Percentiles rank a stretch among this genome's conserved stretches.
Evolutionary conservation across 176 grass and related monocot genomes (phyloP).

Genomic region (Elymus sibiricus): DNA sequence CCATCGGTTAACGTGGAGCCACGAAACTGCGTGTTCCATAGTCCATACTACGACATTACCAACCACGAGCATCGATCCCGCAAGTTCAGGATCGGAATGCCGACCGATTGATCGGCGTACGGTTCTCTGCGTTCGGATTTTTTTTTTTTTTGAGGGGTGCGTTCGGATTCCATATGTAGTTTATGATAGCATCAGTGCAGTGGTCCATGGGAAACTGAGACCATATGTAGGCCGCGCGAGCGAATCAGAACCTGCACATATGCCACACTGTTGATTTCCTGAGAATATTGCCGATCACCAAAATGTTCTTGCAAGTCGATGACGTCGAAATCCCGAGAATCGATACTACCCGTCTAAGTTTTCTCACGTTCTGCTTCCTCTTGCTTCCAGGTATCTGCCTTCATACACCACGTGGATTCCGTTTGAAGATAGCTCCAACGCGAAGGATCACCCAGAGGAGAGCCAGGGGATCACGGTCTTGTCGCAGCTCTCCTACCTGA

Average conservation of each 20-base stretch:
- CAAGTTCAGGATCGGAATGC: neutral
- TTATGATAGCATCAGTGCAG: too few species aligned
- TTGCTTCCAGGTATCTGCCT: constrained; percentile 57
- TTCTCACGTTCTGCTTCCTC: too few species aligned
- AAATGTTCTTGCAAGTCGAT: neutral
- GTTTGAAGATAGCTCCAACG: constrained; percentile 26
- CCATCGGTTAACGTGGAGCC: neutral
- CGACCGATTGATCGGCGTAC: too few species aligned
- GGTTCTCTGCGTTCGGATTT: too few species aligned
- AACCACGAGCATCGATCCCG: neutral
- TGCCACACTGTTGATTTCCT: neutral
- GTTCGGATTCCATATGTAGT: too few species aligned
- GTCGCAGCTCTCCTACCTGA: constrained; percentile 48
- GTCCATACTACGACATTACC: neutral
- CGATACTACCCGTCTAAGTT: too few species aligned
- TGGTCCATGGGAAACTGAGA: neutral
- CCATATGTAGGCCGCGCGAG: neutral
- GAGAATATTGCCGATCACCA: neutral
- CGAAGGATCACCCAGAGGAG: neutral
- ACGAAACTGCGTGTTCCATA: too few species aligned
- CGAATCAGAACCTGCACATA: neutral
- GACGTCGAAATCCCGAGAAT: too few species aligned
- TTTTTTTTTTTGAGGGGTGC: too few species aligned
- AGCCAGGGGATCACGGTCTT: constrained; percentile 13
- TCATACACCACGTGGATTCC: constrained; percentile 58